Base-by-base conservation (phyloP, 768 basidiomycete species). In the Crassisporium funariophilum region DNA sequence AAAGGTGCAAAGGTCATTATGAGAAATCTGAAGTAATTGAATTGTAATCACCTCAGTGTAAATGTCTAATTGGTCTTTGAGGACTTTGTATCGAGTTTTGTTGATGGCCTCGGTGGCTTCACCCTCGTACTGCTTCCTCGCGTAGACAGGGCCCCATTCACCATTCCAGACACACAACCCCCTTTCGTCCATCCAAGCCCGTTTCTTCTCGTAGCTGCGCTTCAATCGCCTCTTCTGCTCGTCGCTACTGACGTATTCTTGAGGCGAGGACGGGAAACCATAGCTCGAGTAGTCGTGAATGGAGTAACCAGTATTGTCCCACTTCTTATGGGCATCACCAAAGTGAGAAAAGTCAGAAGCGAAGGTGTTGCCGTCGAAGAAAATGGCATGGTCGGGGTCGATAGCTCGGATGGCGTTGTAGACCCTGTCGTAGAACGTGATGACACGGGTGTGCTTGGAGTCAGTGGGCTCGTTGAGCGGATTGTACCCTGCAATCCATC, bases 401-500 rank as follows among this genome's bases (percentile, higher is more conserved):
- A 84, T 67, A 16, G 74, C 71, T 33, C 87, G 83, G 61, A 94
- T 90, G 19, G 84, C 85, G 15, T 68, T 69, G 66, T 90, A 77
- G 19, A 88, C 72, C 13, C 79, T 70, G 55, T 82, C 75, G 67
- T 91, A 91, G 69, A 85, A 90, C 5, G 52, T 62, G 50, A 90
- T 58, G 43, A 93, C 67, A 37, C 83, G 73, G 9, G 70, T 75
- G 63, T 88, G 86, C 38, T 79, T 70, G 12, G 82, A 69, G 60
- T 91, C 90, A 3, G 88, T 81, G 27, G 87, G 76, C 67, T 93
- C 90, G 75, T 92, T 94, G 37, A 93, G 71, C 3, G 84, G 86
- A 65, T 92, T 92, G 69, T 88, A 93, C 13, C 90, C 88, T 1
- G 88, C 90, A 48, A 92, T 82, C 89, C 89, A 91, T 50, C 79